Base-by-base conservation (phyloP, 441 rosid genomes). In the Omphalea diandra region DNA sequence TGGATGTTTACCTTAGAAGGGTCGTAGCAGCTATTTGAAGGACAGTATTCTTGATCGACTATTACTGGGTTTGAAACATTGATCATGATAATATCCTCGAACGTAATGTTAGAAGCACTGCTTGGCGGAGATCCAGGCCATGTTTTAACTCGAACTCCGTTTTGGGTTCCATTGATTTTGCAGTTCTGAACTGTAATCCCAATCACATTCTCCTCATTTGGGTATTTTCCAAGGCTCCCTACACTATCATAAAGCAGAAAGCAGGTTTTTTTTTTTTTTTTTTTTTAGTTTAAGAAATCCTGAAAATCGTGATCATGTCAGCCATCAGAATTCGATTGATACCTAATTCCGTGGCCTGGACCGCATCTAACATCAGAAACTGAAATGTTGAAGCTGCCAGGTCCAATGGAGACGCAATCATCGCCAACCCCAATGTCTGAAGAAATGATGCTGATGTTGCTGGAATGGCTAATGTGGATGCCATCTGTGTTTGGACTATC, bases 321-420 rank as follows among this genome's bases (percentile, higher is more conserved):
- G n/a, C n/a, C n/a, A n/a, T n/a, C n/a, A n/a, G n/a, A n/a, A n/a
- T n/a, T n/a, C n/a, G n/a, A n/a, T n/a, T n/a, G n/a, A n/a, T 74
- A 85, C 91, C 94, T 88, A 60, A 88, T 81, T 49, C 94, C 94
- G 20, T 87, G 90, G 68, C 94, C 91, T 5, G 91, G 90, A 41
- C 91, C 91, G 31, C 90, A 87, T 0, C 46, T 57, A 35, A 81
- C 58, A 41, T 76, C 15, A 0, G 62, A 49, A 54, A 87, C 59
- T 1, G 81, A 70, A 63, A 89, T 69, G 72, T 84, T 72, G 68
- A 15, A 12, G 73, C 81, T 81, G 24, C 91, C 90, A 1, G 85
- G 84, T 72, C 88, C 88, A n/a, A 89, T 76, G 52, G 88, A 84
- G 62, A 89, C 71, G 35, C 94, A 89, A 62, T 89, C 91, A 32